Evolutionary conservation across 768 basidiomycete species (phyloP).

Genomic region (Cystofilobasidium macerans): DNA sequence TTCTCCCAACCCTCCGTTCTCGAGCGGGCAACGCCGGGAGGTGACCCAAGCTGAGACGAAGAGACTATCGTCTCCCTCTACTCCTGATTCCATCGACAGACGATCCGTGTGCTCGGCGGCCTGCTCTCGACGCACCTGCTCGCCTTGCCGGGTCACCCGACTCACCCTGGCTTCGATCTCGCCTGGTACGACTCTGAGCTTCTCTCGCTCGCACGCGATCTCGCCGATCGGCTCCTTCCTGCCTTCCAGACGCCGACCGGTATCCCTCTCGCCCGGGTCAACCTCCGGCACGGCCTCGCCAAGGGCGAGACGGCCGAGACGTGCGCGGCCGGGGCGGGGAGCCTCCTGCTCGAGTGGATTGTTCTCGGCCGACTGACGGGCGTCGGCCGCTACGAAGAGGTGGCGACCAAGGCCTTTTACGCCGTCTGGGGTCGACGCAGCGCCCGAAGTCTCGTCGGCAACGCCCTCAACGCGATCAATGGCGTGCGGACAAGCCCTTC

Average conservation of each 20-base stretch:
- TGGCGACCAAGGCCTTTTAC: conserved; percentile 79
- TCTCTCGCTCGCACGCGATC: conserved; percentile 67
- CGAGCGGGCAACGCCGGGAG: too few relatives aligned
- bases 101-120: conserved; percentile 85
- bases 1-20: too few relatives aligned
- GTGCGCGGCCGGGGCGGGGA: conserved; percentile 44
- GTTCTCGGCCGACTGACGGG: conserved; percentile 81
- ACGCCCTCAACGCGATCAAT: conserved; percentile 55
- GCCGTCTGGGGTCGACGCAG: conserved; percentile 87
- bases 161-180: conserved; percentile 48
- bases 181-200: conserved; percentile 72
- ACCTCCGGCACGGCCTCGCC: conserved; percentile 65
- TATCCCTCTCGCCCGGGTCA: conserved; percentile 80
- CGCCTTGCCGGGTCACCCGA: conserved; percentile 46
- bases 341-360: conserved; percentile 87
- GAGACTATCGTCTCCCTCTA: too few relatives aligned
- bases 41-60: too few relatives aligned
- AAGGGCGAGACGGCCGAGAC: conserved; percentile 70
- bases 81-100: conserved; percentile 50
- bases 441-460: conserved; percentile 69
- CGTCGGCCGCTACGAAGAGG: conserved; percentile 79
- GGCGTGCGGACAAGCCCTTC: not conserved
- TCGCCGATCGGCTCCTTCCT: conserved; percentile 73
- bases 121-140: conserved; percentile 45
- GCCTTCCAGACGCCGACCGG: conserved; percentile 88